phyloP scores from a whole-genome alignment of 768 basidiomycete species.

The Mrakia frigida region DNA sequence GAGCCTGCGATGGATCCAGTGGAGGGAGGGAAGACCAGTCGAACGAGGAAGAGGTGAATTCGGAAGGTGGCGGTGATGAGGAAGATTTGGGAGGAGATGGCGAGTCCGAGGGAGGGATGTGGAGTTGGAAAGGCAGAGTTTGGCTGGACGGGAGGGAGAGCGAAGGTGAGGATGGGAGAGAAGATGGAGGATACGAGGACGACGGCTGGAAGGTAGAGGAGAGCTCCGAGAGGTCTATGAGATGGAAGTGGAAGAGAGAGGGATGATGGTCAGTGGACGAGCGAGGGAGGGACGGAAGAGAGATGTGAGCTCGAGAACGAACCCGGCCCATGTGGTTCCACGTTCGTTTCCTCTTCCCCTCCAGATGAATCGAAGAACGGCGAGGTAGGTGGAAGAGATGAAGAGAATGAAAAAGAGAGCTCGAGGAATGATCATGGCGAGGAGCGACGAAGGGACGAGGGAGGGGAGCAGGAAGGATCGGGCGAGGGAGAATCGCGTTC shows the following conservation, averaged over 20 bases:
- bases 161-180: slow-evolving; percentile 2
- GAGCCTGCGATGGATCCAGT: background rate
- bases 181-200: background rate
- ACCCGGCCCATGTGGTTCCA: background rate
- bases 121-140: background rate
- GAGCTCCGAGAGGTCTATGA: background rate
- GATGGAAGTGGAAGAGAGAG: background rate
- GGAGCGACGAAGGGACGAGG: background rate
- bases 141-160: background rate
- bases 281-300: background rate
- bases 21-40: background rate
- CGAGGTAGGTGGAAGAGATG: background rate
- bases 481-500: background rate
- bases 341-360: background rate
- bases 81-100: background rate
- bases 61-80: background rate
- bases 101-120: background rate
- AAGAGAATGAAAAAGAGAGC: background rate
- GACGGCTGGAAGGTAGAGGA: background rate
- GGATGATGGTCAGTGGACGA: background rate
- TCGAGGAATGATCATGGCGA: background rate
- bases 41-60: background rate
- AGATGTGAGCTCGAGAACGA: background rate
- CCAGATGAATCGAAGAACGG: background rate
- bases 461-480: background rate